A percentile compares a stretch with the other conserved stretches of the same genome.
phyloP scores from a whole-genome alignment of 371 early-diverging fungal genomes.

The Mortierella sp. region DNA sequence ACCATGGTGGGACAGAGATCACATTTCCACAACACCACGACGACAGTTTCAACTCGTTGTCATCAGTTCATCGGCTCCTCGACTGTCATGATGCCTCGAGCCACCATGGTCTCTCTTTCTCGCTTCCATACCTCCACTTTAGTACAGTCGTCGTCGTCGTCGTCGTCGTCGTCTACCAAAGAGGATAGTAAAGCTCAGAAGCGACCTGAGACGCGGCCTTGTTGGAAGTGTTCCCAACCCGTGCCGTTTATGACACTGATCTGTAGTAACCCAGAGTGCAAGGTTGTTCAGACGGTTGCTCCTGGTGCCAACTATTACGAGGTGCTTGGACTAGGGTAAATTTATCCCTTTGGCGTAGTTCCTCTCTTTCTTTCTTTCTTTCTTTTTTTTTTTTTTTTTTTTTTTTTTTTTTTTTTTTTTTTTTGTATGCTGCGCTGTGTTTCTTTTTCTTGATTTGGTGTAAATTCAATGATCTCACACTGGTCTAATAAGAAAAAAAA shows the following conservation, averaged over 20 bases:
- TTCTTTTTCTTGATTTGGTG: too few relatives aligned
- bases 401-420: neutral
- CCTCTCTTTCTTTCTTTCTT: neutral
- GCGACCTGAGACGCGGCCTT: constrained; percentile 47
- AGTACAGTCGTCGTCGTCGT: neutral
- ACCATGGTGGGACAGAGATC: neutral
- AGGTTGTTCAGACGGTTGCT: constrained; percentile 75
- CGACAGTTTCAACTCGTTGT: neutral
- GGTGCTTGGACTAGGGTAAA: constrained; percentile 60
- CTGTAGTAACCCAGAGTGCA: constrained; percentile 71
- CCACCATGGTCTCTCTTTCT: neutral
- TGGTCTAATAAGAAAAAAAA: too few relatives aligned
- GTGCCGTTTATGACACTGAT: constrained; percentile 56
- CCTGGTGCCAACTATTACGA: constrained; percentile 74
- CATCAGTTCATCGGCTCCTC: neutral
- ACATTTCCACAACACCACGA: neutral
- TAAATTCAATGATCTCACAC: too few relatives aligned
- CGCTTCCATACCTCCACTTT: constrained; percentile 20
- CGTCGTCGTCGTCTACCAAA: neutral
- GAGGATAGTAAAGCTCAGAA: constrained; percentile 1
- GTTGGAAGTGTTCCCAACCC: constrained; percentile 63
- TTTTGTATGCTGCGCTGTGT: neutral
- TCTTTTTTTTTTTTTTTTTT: neutral
- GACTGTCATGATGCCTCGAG: neutral
- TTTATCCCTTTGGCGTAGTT: constrained; percentile 3